phyloP scores from a whole-genome alignment of 2,329 filamentous ascomycete species.

The Monosporascus sp. region DNA sequence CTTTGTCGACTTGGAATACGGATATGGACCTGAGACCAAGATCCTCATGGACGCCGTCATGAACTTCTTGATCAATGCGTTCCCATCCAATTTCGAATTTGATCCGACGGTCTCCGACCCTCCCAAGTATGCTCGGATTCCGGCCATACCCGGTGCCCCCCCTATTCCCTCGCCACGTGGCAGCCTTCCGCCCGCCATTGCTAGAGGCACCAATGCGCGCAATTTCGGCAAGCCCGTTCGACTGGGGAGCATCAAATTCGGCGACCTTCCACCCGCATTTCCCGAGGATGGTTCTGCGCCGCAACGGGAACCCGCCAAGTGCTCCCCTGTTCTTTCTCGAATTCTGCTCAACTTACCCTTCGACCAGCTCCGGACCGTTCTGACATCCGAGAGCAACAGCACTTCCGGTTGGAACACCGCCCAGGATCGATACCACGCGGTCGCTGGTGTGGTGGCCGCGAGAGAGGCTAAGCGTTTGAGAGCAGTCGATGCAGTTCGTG shows the following conservation, averaged over 20 bases:
- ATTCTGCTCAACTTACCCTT: slow-evolving; percentile 68
- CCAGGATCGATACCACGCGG: slow-evolving; percentile 42
- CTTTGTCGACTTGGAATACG: slow-evolving; percentile 29
- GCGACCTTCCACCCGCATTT: slow-evolving; percentile 48
- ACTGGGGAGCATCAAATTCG: slow-evolving; percentile 63
- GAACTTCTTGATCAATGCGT: slow-evolving; percentile 55
- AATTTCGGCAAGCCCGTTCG: slow-evolving; percentile 42
- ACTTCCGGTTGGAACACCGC: slow-evolving; percentile 45
- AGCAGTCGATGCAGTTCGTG: slow-evolving; percentile 37
- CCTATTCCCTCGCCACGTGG: slow-evolving; percentile 29
- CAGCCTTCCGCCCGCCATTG: slow-evolving; percentile 31
- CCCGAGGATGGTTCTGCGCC: slow-evolving; percentile 24
- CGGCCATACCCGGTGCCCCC: slow-evolving; percentile 34
- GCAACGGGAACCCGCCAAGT: slow-evolving; percentile 25
- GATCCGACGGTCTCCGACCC: slow-evolving; percentile 39
- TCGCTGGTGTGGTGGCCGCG: slow-evolving; percentile 48
- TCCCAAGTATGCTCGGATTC: slow-evolving; percentile 36
- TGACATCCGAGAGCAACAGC: slow-evolving; percentile 56
- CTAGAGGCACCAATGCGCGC: slow-evolving; percentile 30
- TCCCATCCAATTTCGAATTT: slow-evolving; percentile 56
- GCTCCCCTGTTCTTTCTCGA: slow-evolving; percentile 54
- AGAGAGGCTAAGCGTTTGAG: slow-evolving; percentile 52
- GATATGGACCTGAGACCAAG: slow-evolving; percentile 51
- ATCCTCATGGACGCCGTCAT: slow-evolving; percentile 50
- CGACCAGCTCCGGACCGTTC: slow-evolving; percentile 56